A percentile compares a stretch with the other conserved stretches of the same genome.
Evolutionary conservation across 805 yeast species (phyloP).

Genomic region (Zygosaccharomyces siamensis): DNA sequence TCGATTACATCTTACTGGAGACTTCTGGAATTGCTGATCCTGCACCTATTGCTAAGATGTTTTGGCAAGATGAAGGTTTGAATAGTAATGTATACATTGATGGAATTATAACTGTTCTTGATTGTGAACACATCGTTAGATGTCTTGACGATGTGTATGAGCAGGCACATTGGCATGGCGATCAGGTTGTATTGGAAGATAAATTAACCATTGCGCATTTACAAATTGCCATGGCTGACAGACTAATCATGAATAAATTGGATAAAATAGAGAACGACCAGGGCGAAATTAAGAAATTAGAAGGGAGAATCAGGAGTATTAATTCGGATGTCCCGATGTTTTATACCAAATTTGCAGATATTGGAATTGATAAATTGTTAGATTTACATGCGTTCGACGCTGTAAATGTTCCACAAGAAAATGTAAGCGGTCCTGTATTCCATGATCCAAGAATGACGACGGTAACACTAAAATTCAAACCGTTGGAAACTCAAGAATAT

Average conservation of each 20-base stretch:
- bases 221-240: slow-evolving; percentile 88
- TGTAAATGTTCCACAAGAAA: slow-evolving; percentile 16
- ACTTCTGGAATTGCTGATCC: slow-evolving; percentile 98
- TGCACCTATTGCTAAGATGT: slow-evolving; percentile 94
- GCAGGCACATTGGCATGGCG: slow-evolving; percentile 66
- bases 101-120: slow-evolving; percentile 86
- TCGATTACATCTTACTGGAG: slow-evolving; percentile 88
- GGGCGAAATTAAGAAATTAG: slow-evolving; percentile 32
- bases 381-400: slow-evolving; percentile 76
- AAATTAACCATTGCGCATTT: slow-evolving; percentile 75
- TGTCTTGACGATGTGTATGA: slow-evolving; percentile 57
- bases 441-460: slow-evolving; percentile 56
- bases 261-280: slow-evolving; percentile 44
- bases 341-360: slow-evolving; percentile 68
- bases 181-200: slow-evolving; percentile 36
- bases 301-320: slow-evolving; percentile 40
- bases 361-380: slow-evolving; percentile 57
- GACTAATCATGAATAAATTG: slow-evolving; percentile 69
- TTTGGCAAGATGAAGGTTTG: slow-evolving; percentile 92
- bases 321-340: slow-evolving; percentile 66
- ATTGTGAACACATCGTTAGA: slow-evolving; percentile 57
- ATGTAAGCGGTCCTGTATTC: slow-evolving; percentile 20
- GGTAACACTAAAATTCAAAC: slow-evolving; percentile 43
- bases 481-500: slow-evolving; percentile 36
- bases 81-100: slow-evolving; percentile 82